Base-by-base conservation (phyloP, 345 rosid genomes). In the Eucalyptus cloeziana region DNA sequence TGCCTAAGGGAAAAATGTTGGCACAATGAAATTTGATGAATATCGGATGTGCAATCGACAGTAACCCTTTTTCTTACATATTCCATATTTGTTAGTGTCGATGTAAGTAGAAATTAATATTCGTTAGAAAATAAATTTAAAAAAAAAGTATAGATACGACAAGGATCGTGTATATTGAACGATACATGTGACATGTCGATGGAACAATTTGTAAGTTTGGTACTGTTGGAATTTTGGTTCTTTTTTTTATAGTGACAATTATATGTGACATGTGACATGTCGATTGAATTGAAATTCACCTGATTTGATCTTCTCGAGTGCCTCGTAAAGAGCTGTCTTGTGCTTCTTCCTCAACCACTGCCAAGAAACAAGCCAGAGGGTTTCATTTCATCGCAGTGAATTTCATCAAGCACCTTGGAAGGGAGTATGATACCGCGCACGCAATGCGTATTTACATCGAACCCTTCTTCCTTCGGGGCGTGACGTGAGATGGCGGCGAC, bases 231-330 rank as follows among this genome's bases (percentile, higher is more conserved):
- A 52, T 52, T 52, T 19, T 19, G 10, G 4, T 52, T 51, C 7
- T 17, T 17, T 16, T 16, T 16, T 51, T 51, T 51, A 17, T 51
- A 0, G 56, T 17, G 56, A 52, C 56, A 52, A 52, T 17, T 52
- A 52, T 52, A 52, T 51, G 56, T 17, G 4, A 7, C 24, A 3
- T 3, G 45, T 8, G 13, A 7, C 45, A 40, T 40, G 21, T 31
- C 43, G 6, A 87, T 43, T 19, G 37, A 37, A 37, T 24, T 13
- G 80, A 56, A 54, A 9, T 60, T 43, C 27, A 89, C 91, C 91
- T 87, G 91, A 87, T 24, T 89, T 89, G 87, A 89, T 49, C 85
- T 89, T 89, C 83, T 89, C 91, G 49, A 89, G 91, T 11, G 91
- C 89, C 85, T 89, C 89, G n/a, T 81, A 89, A 12, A 89, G 89